These are phyloP conservation scores for Spergularia bocconei DNA, from an alignment of 148 eudicot genomes.

Conservation along the genomic window DNA sequence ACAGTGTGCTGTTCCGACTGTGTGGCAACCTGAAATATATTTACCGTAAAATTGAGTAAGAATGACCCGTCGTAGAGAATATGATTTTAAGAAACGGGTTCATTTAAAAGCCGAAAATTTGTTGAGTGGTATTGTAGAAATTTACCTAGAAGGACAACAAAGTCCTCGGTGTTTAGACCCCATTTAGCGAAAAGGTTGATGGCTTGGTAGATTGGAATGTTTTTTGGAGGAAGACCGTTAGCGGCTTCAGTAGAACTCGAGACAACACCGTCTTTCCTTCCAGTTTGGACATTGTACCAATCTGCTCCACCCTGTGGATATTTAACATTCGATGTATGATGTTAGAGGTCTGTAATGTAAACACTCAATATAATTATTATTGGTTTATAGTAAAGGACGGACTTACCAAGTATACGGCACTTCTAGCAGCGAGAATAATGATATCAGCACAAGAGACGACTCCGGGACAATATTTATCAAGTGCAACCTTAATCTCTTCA, in stretches of 20 bases:
- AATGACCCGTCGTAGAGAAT: too few species aligned
- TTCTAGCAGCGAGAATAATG: conserved; percentile 40
- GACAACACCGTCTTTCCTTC: conserved; percentile 24
- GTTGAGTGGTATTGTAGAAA: too few species aligned
- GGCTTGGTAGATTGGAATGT: conserved; percentile 12
- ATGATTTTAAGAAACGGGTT: too few species aligned
- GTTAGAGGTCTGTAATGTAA: too few species aligned
- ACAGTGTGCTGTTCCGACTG: conserved; percentile 29
- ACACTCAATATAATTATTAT: too few species aligned
- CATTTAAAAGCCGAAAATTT: too few species aligned
- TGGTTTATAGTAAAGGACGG: too few species aligned
- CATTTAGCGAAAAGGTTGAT: conserved; percentile 6
- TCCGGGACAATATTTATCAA: conserved; percentile 43
- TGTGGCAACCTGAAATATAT: conserved; percentile 20
- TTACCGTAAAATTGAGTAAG: too few species aligned
- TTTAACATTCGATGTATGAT: too few species aligned
- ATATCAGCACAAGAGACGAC: conserved; percentile 64
- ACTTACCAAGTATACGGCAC: conserved; percentile 33
- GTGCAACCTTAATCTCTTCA: conserved; percentile 35
- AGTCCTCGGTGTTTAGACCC: conserved; percentile 16
- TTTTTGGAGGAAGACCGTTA: neutral
- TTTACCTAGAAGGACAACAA: conserved; percentile 30
- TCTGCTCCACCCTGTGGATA: conserved; percentile 25
- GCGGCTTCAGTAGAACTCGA: conserved; percentile 22
- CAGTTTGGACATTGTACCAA: conserved; percentile 24